Percentiles rank a stretch among this genome's conserved stretches.
These are phyloP conservation scores for Allodekkera sacchari DNA, from an alignment of 805 yeast species.

Conservation along the genomic window DNA sequence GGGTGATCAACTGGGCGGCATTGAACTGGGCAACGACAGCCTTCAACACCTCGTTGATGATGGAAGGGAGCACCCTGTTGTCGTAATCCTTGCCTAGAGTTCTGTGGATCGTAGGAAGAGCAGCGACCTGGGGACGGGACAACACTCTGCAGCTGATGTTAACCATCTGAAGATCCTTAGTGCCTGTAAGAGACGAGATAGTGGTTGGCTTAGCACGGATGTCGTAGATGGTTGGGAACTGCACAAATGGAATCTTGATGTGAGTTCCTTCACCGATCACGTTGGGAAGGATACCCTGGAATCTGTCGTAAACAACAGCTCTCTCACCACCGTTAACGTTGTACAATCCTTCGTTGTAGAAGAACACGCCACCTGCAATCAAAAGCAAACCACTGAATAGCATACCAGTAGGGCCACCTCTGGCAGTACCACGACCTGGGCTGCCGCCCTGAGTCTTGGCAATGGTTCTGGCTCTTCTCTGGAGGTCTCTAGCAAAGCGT, in stretches of 20 bases:
- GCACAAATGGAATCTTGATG: slow-evolving; percentile 88
- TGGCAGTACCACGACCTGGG: slow-evolving; percentile 15
- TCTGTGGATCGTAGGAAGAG: slow-evolving; percentile 79
- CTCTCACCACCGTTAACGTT: slow-evolving; percentile 99
- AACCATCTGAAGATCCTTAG: slow-evolving; percentile 98
- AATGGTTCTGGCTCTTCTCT: slow-evolving; percentile 34
- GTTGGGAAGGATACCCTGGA: slow-evolving; percentile 73
- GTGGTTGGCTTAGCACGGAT: slow-evolving; percentile 97
- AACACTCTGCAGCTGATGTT: slow-evolving; percentile 97
- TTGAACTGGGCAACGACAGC: slow-evolving; percentile 97
- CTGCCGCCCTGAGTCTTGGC: slow-evolving; percentile 27
- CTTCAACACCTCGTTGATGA: slow-evolving; percentile 94
- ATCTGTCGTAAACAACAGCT: slow-evolving; percentile 86
- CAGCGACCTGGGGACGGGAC: slow-evolving; percentile 73
- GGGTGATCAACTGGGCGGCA: slow-evolving; percentile 97
- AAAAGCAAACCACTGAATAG: slow-evolving; percentile 49
- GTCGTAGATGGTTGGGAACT: slow-evolving; percentile 86
- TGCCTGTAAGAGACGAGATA: slow-evolving; percentile 92
- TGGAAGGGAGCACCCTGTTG: slow-evolving; percentile 92
- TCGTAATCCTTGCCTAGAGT: slow-evolving; percentile 94
- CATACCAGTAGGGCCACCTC: slow-evolving; percentile 12
- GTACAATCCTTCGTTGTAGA: slow-evolving; percentile 57
- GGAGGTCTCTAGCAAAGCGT: slow-evolving; percentile 41
- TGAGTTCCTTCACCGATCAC: slow-evolving; percentile 95
- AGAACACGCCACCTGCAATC: slow-evolving; percentile 53